phyloP scores from a whole-genome alignment of 495 filamentous ascomycete genomes.

The Penicillium bialowiezense region DNA sequence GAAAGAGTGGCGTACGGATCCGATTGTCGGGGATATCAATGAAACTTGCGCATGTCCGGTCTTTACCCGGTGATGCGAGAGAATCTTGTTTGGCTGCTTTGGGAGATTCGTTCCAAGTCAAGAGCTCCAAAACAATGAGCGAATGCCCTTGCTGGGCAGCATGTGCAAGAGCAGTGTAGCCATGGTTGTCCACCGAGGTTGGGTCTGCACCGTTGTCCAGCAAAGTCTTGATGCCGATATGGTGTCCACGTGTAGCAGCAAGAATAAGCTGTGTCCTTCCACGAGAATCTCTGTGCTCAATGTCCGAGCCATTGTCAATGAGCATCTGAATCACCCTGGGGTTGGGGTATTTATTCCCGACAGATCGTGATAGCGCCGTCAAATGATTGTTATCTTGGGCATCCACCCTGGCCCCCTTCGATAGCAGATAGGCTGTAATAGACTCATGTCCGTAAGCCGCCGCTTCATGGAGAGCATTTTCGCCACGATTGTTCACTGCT shows the following conservation, averaged over 20 bases:
- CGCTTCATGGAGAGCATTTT: slow-evolving; percentile 7
- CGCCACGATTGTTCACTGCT: neutral
- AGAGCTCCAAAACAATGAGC: neutral
- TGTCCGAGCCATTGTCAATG: too few species aligned
- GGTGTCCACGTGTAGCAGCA: slow-evolving; percentile 1
- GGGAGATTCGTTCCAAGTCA: neutral
- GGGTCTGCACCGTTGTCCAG: slow-evolving; percentile 3
- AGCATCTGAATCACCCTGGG: too few species aligned
- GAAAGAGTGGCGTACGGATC: slow-evolving; percentile 7
- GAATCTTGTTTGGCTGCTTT: neutral
- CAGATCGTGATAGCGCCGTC: too few species aligned
- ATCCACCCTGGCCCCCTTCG: neutral
- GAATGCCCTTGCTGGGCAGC: slow-evolving; percentile 3
- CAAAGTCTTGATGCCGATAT: neutral
- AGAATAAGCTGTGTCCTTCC: neutral
- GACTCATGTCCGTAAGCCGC: neutral
- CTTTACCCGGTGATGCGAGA: too few species aligned
- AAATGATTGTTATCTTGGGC: neutral
- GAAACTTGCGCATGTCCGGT: neutral
- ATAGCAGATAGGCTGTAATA: slow-evolving; percentile 2
- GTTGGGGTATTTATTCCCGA: too few species aligned
- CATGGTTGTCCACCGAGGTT: neutral
- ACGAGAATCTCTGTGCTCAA: too few species aligned
- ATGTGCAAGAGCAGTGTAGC: slow-evolving; percentile 1
- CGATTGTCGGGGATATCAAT: slow-evolving; percentile 7